phyloP scores from a whole-genome alignment of 2,329 filamentous ascomycete genomes.

The Zopfia rhizophila region DNA sequence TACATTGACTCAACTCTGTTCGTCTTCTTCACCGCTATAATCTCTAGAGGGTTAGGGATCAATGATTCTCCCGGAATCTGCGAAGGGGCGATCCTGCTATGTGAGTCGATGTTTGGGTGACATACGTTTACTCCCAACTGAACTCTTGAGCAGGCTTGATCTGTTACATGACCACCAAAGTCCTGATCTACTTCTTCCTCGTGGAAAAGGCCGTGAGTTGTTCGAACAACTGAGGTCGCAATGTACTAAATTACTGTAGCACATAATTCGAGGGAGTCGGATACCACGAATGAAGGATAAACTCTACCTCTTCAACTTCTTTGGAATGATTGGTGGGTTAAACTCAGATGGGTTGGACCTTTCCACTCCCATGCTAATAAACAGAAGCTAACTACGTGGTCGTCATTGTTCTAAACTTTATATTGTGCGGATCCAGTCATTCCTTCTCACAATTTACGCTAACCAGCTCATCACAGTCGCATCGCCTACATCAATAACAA shows the following conservation, averaged over 20 bases:
- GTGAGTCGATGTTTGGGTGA: conserved; percentile 36
- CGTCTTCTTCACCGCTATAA: conserved; percentile 66
- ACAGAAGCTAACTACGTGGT: conserved; percentile 43
- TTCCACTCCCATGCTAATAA: conserved; percentile 20
- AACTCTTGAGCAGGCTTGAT: conserved; percentile 52
- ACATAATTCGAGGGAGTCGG: conserved; percentile 67
- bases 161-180: conserved; percentile 72
- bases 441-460: not conserved
- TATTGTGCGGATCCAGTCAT: conserved; percentile 60
- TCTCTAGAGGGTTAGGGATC: conserved; percentile 68
- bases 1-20: conserved; percentile 71
- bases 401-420: conserved; percentile 68
- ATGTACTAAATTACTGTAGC: conserved; percentile 49
- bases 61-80: conserved; percentile 64
- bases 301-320: conserved; percentile 70
- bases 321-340: conserved; percentile 63
- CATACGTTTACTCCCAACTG: conserved; percentile 3
- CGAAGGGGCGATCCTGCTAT: conserved; percentile 68
- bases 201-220: conserved; percentile 69
- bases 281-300: conserved; percentile 65
- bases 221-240: not conserved
- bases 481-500: conserved; percentile 64
- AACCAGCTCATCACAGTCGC: conserved; percentile 55
- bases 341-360: too few species aligned
- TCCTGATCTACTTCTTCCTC: conserved; percentile 73